Base-by-base conservation (phyloP, 2,329 filamentous ascomycete species). In the Penicillium freii region DNA sequence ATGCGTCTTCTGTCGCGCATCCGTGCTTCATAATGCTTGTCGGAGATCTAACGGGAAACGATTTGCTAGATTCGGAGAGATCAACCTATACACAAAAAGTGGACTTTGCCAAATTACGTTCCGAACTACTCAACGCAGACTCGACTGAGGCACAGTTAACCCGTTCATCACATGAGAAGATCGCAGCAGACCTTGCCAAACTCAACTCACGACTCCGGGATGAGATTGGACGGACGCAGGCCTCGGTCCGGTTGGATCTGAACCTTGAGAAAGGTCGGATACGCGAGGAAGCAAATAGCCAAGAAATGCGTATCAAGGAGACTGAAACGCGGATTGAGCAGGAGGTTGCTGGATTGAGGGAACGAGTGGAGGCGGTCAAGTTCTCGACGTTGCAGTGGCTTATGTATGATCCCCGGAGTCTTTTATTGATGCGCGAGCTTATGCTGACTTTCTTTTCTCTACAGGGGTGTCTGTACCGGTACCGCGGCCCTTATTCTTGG, bases 301-400 rank as follows among this genome's bases (percentile, higher is more conserved):
- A 97, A 78, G 94, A 99, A 76, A 86, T 99, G 77, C 95, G 96
- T 80, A 91, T 99, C 70, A 97, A 96, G 80, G 94, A 99, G 83
- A 97, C 94, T 13, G 94, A 99, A 80, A 96, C 92, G 57, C 88
- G 95, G 77, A 97, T 99, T 69, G 94, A 99, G 80, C 93, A 97
- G 78, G 94, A 97, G 80, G 92, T 94, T 53, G 93, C 93, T 40
- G 89, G 89, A 33, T 75, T 99, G 71, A 82, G 91, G 65, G 94
- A 97, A 80, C 88, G 95, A 78, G 82, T 99, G 47, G 94, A 99
- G 79, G 90, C 91, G 65, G 94, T 99, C 75, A 99, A 99, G 82
- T 97, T 97, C 77, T 91, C 92, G 72, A 97, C 94, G 36, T 77
- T 99, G 74, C 94, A 99, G 81, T 99, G 94, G 94, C 80, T 99